Percentiles rank a stretch among this genome's conserved stretches.
phyloP scores from a whole-genome alignment of 176 grass and related monocot species.

The maize (Zea mays) region DNA sequence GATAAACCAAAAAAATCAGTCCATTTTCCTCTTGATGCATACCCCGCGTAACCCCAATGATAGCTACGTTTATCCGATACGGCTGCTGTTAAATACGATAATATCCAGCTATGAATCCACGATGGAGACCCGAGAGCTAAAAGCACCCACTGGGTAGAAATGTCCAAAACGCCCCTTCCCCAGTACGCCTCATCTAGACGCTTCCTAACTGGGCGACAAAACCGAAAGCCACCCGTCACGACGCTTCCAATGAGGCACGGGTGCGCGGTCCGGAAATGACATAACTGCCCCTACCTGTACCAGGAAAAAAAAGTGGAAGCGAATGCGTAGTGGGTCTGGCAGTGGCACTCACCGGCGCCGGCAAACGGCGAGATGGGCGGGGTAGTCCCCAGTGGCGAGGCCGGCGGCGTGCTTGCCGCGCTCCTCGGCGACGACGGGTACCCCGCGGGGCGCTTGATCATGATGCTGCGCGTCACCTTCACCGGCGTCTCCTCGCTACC shows the following conservation, averaged over 20 bases:
- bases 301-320: neutral
- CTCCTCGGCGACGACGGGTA: conserved; percentile 61
- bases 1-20: neutral
- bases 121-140: conserved; percentile 36
- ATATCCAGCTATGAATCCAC: conserved; percentile 30
- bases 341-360: conserved; percentile 56
- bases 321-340: too few relatives aligned
- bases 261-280: conserved; percentile 18
- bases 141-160: conserved; percentile 29
- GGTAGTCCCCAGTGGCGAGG: conserved; percentile 59
- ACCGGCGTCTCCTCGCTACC: conserved; percentile 50
- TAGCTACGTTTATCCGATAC: conserved; percentile 33
- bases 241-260: conserved; percentile 12
- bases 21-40: conserved; percentile 19
- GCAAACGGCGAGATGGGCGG: conserved; percentile 81
- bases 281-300: conserved; percentile 21
- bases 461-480: conserved; percentile 93
- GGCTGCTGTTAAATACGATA: conserved; percentile 31
- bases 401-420: conserved; percentile 68
- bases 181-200: conserved; percentile 46
- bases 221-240: conserved; percentile 30
- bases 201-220: conserved; percentile 45
- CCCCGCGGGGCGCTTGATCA: conserved; percentile 92
- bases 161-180: conserved; percentile 30
- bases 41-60: conserved; percentile 22